These are phyloP conservation scores for Fusarium nanum DNA, from an alignment of 2,329 filamentous ascomycete species.

Conservation along the genomic window DNA sequence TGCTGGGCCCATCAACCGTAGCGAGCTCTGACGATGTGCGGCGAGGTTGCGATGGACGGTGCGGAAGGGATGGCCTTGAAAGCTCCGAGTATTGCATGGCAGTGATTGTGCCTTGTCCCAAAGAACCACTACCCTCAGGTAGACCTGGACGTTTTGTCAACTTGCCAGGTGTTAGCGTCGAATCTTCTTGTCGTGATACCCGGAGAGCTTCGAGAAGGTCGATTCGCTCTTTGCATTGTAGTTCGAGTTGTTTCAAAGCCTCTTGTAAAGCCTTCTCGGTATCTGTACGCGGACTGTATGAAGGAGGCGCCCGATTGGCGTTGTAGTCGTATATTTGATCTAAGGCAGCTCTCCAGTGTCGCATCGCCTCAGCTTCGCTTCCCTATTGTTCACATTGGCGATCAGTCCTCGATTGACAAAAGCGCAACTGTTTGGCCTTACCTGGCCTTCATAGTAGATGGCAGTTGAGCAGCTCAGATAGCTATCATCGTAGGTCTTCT, in stretches of 20 bases:
- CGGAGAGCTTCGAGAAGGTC: slow-evolving; percentile 86
- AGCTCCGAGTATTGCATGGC: slow-evolving; percentile 83
- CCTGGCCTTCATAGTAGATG: slow-evolving; percentile 94
- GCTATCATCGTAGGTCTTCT: slow-evolving; percentile 98
- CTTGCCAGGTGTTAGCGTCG: slow-evolving; percentile 36
- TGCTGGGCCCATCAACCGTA: slow-evolving; percentile 51
- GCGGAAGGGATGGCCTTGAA: slow-evolving; percentile 73
- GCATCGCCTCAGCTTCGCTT: slow-evolving; percentile 89
- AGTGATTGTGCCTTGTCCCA: slow-evolving; percentile 85
- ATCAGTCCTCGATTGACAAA: slow-evolving; percentile 17
- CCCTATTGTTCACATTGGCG: slow-evolving; percentile 66
- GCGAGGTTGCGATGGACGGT: slow-evolving; percentile 67
- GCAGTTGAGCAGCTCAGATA: slow-evolving; percentile 95
- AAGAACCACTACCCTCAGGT: slow-evolving; percentile 65
- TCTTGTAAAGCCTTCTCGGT: slow-evolving; percentile 86
- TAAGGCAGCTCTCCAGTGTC: slow-evolving; percentile 89
- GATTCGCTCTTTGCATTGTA: slow-evolving; percentile 93
- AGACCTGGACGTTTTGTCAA: slow-evolving; percentile 38
- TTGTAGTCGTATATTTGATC: slow-evolving; percentile 90
- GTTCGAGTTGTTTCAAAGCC: slow-evolving; percentile 83
- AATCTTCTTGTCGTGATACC: slow-evolving; percentile 65
- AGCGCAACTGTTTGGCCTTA: slow-evolving; percentile 53
- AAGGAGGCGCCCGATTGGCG: slow-evolving; percentile 76
- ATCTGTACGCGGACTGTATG: slow-evolving; percentile 78
- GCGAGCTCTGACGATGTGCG: slow-evolving; percentile 65